A percentile compares a stretch with the other conserved stretches of the same genome.
Conservation (phyloP, 805 yeast genomes). For the Saturnispora zaruensis region DNA sequence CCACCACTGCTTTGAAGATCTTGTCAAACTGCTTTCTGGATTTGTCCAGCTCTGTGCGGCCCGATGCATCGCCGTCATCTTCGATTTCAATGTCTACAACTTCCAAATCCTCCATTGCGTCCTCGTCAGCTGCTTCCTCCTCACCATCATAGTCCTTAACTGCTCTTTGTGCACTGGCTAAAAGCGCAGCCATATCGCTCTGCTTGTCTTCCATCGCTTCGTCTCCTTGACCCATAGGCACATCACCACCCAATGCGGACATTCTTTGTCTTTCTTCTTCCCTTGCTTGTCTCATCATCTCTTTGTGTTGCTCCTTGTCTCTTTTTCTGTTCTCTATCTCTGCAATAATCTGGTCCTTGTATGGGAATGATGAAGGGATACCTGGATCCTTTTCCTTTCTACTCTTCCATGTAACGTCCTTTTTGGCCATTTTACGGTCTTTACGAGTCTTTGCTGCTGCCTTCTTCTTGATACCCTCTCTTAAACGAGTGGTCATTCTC, state of each 20-base stretch:
- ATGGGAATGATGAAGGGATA: conserved; percentile 91
- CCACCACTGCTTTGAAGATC: conserved; percentile 87
- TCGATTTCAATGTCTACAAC: conserved; percentile 40
- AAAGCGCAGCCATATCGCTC: conserved; percentile 63
- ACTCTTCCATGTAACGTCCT: conserved; percentile 90
- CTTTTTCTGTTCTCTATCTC: conserved; percentile 61
- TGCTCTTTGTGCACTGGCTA: conserved; percentile 85
- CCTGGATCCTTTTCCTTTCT: conserved; percentile 82
- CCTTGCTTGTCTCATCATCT: conserved; percentile 40
- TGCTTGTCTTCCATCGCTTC: conserved; percentile 33
- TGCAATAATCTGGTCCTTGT: conserved; percentile 70
- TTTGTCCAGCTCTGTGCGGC: conserved; percentile 49
- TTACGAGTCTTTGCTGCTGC: conserved; percentile 88
- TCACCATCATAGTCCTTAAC: conserved; percentile 69
- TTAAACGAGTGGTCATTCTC: conserved; percentile 84
- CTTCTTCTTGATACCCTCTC: conserved; percentile 94
- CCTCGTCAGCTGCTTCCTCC: conserved; percentile 31
- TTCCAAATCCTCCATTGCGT: conserved; percentile 38
- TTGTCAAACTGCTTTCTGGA: conserved; percentile 90
- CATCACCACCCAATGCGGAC: conserved; percentile 19
- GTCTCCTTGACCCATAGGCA: conserved; percentile 28
- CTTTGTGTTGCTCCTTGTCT: conserved; percentile 46
- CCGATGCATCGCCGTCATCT: conserved; percentile 25
- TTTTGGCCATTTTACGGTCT: conserved; percentile 72
- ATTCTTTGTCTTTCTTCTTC: conserved; percentile 26